Percentiles rank a stretch among this genome's conserved stretches.
Conservation (phyloP, 1,284 basidiomycete genomes). For the Ceratobasidium sp. region DNA sequence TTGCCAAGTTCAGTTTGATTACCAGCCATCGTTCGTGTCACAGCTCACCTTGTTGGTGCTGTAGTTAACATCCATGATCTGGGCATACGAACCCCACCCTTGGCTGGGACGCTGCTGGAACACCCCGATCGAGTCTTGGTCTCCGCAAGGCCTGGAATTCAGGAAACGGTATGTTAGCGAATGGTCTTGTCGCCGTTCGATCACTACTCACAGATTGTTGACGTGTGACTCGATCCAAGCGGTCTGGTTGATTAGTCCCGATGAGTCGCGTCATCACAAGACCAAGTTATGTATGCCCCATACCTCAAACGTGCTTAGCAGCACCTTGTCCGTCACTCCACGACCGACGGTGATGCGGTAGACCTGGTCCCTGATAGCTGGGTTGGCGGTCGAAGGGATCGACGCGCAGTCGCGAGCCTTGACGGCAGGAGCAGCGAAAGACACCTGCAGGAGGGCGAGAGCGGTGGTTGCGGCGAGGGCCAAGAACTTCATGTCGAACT, state of each 20-base stretch:
- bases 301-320: conserved; percentile 19
- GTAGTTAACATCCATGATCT: conserved; percentile 20
- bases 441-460: conserved; percentile 12
- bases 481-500: conserved; percentile 9
- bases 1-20: neutral
- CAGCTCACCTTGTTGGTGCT: neutral
- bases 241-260: neutral
- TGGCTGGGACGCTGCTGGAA: conserved; percentile 26
- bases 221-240: conserved; percentile 28
- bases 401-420: conserved; percentile 1
- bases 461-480: neutral
- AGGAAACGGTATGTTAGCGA: neutral
- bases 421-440: conserved; percentile 11
- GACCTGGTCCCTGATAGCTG: conserved; percentile 26
- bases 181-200: neutral
- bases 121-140: conserved; percentile 13
- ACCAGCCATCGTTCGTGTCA: neutral
- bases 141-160: neutral
- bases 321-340: too few species aligned
- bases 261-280: neutral
- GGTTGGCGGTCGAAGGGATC: conserved; percentile 13
- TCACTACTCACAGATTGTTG: conserved; percentile 12
- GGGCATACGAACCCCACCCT: conserved; percentile 12
- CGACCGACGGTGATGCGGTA: conserved; percentile 17
- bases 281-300: neutral